Base-by-base conservation (phyloP, 306 rosid genomes). In the Acacia confusa region DNA sequence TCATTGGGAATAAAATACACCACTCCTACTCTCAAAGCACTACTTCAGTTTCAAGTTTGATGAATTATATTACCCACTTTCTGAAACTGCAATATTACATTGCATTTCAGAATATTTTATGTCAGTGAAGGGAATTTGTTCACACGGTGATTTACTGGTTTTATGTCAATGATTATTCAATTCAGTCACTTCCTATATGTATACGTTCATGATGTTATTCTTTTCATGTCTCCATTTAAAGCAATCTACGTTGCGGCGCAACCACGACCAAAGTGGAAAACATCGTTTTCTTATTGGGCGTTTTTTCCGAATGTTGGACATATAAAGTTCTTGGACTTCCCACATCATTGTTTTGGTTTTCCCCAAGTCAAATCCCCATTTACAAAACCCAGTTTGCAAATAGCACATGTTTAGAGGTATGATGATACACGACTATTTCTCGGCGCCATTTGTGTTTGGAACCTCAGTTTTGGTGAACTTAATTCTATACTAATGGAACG, bases 1-100 rank as follows among this genome's bases (percentile, higher is more conserved):
- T 78, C 94, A 83, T 24, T 96, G 98, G 99, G 91, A 86, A 44
- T 88, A 86, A 85, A 68, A 58, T 58, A n/a, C 28, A n/a, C 28
- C 28, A 25, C 25, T 27, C 20, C 40, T 30, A 36, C 16, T 7
- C 40, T 36, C 40, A 36, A 30, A 65, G 44, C 70, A 7, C 44
- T 57, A 7, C 4, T 7, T 28, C 16, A 55, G 27, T 20, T 55
- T 5, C 24, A 7, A 65, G 41, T 19, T 32, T 34, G 24, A 65
- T 36, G 40, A 36, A 6, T 36, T 36, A 6, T 36, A 36, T 36
- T 36, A 32, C 43, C 41, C 22, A 27, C 36, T 14, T 12, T 61
- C 20, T 25, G 13, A 25, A 61, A 12, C 38, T 61, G 38, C 36
- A 0, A 12, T 36, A 36, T 27, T 4, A 61, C 36, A 27, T 61